Evolutionary conservation across 176 grass and related monocot genomes (phyloP), one percentile per base, ranked within the genome.

Genomic region (Bolboschoenus planiculmis): DNA sequence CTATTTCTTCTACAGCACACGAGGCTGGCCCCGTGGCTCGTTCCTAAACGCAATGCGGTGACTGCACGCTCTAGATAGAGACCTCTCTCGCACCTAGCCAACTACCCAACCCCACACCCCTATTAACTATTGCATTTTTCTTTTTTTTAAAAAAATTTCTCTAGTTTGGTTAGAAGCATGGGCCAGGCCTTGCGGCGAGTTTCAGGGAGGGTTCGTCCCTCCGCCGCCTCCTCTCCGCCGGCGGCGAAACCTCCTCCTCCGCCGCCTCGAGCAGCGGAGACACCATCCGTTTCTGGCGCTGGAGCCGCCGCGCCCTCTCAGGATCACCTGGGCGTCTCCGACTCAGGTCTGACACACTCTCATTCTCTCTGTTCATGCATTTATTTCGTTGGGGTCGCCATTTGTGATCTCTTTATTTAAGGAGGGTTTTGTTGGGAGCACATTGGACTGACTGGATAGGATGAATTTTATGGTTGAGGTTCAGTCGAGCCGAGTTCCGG

Each of bases 201-300:
- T 57, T 80, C 84, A 36, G 59, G 44, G 26, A 63, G 74, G 56
- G 47, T 79, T 66, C 62, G 43, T 15, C 63, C 84, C 59, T 86
- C 72, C 56, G 20, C 84, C 75, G 30, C 37, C 2, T 51, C 84
- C 34, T 54, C 58, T 61, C 44, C 57, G 43, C 75, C 73, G 15
- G 18, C 56, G 57, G 36, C 18, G 26, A 39, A 7, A 79, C 40
- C 54, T 67, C 54, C 73, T 1, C 26, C 84, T 13, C 43, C 50
- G 72, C 44, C 44, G 11, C 50, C 18, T 13, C 2, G 2, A 76
- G 14, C 20, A 14, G 15, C 84, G 37, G 39, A 63, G 44, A 24
- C 59, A 30, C 43, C 75, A 9, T 15, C 54, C 2, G 59, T 42
- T 27, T 23, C 74, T 54, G 74, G 23, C 40, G 82, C 62, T 47